phyloP scores from a whole-genome alignment of 192 early-diverging fungal species.

The Mortierella antarctica region DNA sequence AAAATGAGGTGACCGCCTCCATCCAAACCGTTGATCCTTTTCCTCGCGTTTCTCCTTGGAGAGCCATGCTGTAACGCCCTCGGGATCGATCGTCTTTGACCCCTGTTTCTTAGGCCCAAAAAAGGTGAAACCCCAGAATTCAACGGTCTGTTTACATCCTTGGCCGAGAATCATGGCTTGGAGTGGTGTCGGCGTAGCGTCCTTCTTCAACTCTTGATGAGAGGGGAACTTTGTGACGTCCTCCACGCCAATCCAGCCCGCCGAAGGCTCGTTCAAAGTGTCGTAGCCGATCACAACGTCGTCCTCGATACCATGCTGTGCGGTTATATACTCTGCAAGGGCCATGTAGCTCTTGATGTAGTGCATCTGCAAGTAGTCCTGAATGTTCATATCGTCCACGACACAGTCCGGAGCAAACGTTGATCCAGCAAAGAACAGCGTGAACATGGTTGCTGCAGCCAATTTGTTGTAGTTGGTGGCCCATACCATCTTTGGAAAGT shows the following conservation, averaged over 20 bases:
- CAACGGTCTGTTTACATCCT: slow-evolving; percentile 57
- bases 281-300: slow-evolving; percentile 66
- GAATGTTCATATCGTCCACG: slow-evolving; percentile 62
- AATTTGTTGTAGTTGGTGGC: slow-evolving; percentile 68
- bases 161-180: slow-evolving; percentile 63
- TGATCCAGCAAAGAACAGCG: slow-evolving; percentile 62
- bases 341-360: slow-evolving; percentile 58
- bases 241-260: slow-evolving; percentile 58
- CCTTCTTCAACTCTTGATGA: slow-evolving; percentile 60
- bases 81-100: slow-evolving; percentile 55
- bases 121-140: slow-evolving; percentile 61
- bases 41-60: slow-evolving; percentile 38
- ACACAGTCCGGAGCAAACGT: slow-evolving; percentile 61
- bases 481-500: slow-evolving; percentile 73
- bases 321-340: slow-evolving; percentile 55
- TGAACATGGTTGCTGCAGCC: slow-evolving; percentile 66
- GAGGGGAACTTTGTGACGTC: slow-evolving; percentile 59
- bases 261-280: slow-evolving; percentile 67
- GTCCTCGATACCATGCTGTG: slow-evolving; percentile 52
- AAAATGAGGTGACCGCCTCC: slow-evolving; percentile 56
- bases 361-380: slow-evolving; percentile 68
- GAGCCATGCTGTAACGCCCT: slow-evolving; percentile 56
- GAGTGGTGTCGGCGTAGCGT: slow-evolving; percentile 63
- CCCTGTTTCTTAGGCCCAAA: slow-evolving; percentile 59
- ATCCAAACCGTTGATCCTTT: slow-evolving; percentile 54